Percentiles rank a stretch among this genome's conserved stretches.
These are phyloP conservation scores for Amanita brunnescens DNA, from an alignment of 768 basidiomycete genomes.

Conservation along the genomic window DNA sequence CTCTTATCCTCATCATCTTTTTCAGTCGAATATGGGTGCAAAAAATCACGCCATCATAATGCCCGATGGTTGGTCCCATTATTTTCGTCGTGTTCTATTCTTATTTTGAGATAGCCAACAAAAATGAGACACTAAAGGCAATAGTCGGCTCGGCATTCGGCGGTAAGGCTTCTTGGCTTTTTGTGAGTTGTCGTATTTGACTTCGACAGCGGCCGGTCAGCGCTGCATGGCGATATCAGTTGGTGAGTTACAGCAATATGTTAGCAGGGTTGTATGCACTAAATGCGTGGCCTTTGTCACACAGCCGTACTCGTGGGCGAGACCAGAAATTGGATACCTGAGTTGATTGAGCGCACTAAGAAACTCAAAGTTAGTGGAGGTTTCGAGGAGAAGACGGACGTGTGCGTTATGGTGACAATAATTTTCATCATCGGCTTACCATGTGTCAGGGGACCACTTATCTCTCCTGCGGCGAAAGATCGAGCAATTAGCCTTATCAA, in stretches of 20 bases:
- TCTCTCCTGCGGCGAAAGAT: slow-evolving; percentile 74
- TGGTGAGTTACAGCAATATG: slow-evolving; percentile 39
- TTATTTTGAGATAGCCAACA: slow-evolving; percentile 56
- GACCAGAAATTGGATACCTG: slow-evolving; percentile 74
- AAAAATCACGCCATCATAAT: slow-evolving; percentile 94
- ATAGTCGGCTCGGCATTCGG: slow-evolving; percentile 93
- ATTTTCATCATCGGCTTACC: slow-evolving; percentile 4
- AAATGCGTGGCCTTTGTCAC: slow-evolving; percentile 5
- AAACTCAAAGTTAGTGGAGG: slow-evolving; percentile 81
- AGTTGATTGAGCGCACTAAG: slow-evolving; percentile 73
- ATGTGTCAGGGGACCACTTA: slow-evolving; percentile 56
- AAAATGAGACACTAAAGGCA: slow-evolving; percentile 85
- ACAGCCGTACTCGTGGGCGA: slow-evolving; percentile 77
- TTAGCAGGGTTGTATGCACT: neutral
- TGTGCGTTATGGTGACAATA: slow-evolving; percentile 36
- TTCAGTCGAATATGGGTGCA: slow-evolving; percentile 67
- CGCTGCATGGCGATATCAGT: slow-evolving; percentile 96
- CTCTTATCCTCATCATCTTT: neutral
- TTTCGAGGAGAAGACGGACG: slow-evolving; percentile 78
- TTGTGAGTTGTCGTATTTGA: slow-evolving; percentile 5
- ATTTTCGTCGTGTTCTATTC: neutral
- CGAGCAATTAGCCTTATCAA: slow-evolving; percentile 70
- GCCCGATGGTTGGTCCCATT: slow-evolving; percentile 67
- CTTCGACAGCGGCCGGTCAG: slow-evolving; percentile 76
- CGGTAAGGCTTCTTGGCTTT: slow-evolving; percentile 30